Percentiles rank a stretch among this genome's conserved stretches.
These are phyloP conservation scores for Phialocephala subalpina DNA, from an alignment of 2,329 filamentous ascomycete genomes.

Conservation along the genomic window DNA sequence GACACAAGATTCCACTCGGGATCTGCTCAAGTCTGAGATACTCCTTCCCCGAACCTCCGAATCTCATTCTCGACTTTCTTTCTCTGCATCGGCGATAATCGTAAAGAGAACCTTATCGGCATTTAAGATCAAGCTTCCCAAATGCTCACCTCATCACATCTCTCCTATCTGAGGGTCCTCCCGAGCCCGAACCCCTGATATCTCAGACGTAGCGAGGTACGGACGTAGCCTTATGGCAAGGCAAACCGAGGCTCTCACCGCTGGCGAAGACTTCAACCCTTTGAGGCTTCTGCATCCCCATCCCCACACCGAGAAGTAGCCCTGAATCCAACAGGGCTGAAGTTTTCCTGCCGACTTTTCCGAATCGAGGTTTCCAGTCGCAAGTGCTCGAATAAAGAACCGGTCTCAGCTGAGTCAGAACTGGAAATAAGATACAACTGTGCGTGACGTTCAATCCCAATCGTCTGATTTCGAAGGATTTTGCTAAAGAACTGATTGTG, in stretches of 20 bases:
- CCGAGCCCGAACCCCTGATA: neutral
- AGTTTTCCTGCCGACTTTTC: neutral
- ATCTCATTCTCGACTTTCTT: neutral
- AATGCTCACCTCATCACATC: constrained; percentile 7
- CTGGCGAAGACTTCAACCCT: neutral
- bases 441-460: neutral
- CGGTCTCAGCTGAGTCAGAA: neutral
- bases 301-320: neutral
- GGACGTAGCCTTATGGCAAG: neutral
- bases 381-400: neutral
- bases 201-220: neutral
- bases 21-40: neutral
- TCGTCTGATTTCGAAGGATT: neutral
- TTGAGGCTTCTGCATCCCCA: neutral
- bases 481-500: neutral
- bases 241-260: neutral
- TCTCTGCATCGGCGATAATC: neutral
- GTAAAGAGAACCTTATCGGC: neutral
- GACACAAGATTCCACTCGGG: neutral
- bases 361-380: neutral
- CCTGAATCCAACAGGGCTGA: neutral
- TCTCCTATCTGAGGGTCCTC: neutral
- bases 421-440: neutral
- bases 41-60: neutral
- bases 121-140: neutral